phyloP scores from a whole-genome alignment of 441 rosid species.

The Flueggea neowawraea region DNA sequence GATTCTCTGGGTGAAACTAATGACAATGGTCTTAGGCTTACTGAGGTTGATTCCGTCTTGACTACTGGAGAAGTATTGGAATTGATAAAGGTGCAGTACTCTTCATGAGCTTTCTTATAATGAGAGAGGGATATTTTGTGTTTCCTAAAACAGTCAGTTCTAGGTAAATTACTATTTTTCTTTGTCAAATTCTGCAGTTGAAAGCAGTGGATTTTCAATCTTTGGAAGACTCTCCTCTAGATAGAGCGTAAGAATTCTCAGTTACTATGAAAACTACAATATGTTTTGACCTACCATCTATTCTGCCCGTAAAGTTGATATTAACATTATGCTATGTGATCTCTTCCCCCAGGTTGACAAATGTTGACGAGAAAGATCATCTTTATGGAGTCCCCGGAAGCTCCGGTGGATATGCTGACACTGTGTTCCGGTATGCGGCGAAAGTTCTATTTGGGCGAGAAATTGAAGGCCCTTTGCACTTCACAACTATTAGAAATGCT shows the following conservation, averaged over 20 bases:
- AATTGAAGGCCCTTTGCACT: slow-evolving; percentile 59
- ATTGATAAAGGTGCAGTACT: slow-evolving; percentile 57
- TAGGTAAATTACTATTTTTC: neutral
- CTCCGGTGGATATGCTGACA: slow-evolving; percentile 94
- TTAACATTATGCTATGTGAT: slow-evolving; percentile 1
- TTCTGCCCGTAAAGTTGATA: neutral
- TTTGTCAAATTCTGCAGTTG: slow-evolving; percentile 43
- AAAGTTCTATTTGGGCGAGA: slow-evolving; percentile 64
- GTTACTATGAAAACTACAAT: neutral
- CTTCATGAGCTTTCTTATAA: too few relatives aligned
- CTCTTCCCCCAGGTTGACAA: slow-evolving; percentile 52
- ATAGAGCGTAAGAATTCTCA: slow-evolving; percentile 55
- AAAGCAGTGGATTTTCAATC: slow-evolving; percentile 61
- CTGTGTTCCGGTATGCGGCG: slow-evolving; percentile 69
- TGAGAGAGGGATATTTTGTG: too few relatives aligned
- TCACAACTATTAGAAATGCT: slow-evolving; percentile 69
- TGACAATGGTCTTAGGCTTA: slow-evolving; percentile 22
- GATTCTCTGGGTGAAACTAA: slow-evolving; percentile 31
- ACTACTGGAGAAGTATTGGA: slow-evolving; percentile 90
- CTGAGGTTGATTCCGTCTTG: slow-evolving; percentile 93
- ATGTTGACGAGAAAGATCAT: slow-evolving; percentile 66
- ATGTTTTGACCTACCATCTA: neutral
- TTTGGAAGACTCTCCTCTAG: slow-evolving; percentile 71
- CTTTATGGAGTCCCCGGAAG: slow-evolving; percentile 88
- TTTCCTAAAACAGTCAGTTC: too few relatives aligned